Conservation (phyloP, 495 filamentous ascomycete species). For the Glarea lozoyensis region DNA sequence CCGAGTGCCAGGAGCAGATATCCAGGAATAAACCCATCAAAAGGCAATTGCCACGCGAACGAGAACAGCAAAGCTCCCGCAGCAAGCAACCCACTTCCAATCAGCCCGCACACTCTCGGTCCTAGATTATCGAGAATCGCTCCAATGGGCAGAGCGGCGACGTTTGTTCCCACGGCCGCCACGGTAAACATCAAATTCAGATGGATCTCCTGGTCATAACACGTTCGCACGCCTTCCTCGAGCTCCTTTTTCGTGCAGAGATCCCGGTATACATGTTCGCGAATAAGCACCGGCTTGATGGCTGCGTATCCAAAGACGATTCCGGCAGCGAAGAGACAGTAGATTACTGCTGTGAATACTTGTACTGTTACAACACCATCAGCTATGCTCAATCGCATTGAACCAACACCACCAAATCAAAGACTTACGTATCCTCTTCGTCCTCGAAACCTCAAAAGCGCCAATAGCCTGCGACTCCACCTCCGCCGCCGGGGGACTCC, state of each 20-base stretch:
- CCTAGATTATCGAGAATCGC: slow-evolving; percentile 80
- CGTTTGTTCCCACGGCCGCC: slow-evolving; percentile 76
- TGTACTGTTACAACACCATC: slow-evolving; percentile 36
- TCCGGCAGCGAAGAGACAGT: slow-evolving; percentile 75
- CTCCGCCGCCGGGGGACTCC: not conserved
- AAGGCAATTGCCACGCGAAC: slow-evolving; percentile 50
- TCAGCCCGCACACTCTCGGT: slow-evolving; percentile 64
- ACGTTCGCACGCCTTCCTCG: slow-evolving; percentile 52
- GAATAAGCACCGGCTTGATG: slow-evolving; percentile 70
- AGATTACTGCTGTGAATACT: slow-evolving; percentile 58
- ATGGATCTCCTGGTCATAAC: slow-evolving; percentile 68
- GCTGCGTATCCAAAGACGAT: slow-evolving; percentile 80
- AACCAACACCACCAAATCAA: slow-evolving; percentile 1
- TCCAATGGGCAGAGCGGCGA: slow-evolving; percentile 74
- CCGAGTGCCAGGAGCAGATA: slow-evolving; percentile 79
- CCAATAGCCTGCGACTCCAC: slow-evolving; percentile 37
- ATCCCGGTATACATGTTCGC: slow-evolving; percentile 64
- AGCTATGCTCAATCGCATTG: slow-evolving; percentile 7
- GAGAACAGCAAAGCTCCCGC: slow-evolving; percentile 64
- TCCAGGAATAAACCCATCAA: slow-evolving; percentile 68
- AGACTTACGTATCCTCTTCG: slow-evolving; percentile 53
- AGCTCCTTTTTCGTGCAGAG: slow-evolving; percentile 52
- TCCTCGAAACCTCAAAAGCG: slow-evolving; percentile 60
- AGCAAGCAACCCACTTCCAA: slow-evolving; percentile 60
- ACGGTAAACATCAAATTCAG: slow-evolving; percentile 92